phyloP scores from a whole-genome alignment of 2,329 filamentous ascomycete genomes.

The Botryosphaeria agaves region DNA sequence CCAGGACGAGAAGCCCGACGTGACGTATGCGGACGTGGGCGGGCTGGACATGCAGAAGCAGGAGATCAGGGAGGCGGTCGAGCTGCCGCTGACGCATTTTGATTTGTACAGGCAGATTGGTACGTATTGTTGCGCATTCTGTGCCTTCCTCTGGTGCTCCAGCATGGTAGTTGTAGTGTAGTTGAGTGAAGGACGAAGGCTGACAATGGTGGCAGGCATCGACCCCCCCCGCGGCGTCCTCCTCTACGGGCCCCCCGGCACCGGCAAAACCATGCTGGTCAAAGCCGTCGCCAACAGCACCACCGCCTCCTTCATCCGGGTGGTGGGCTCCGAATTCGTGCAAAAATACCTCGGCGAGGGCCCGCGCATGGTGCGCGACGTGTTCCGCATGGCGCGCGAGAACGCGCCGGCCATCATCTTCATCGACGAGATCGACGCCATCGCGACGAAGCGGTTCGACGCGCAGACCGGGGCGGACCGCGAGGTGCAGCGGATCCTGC shows the following conservation, averaged over 20 bases:
- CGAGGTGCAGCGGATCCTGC: constrained; percentile 94
- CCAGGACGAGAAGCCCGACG: constrained; percentile 90
- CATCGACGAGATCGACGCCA: constrained; percentile 98
- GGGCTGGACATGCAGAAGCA: constrained; percentile 99
- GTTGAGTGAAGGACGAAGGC: not conserved
- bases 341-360: constrained; percentile 98
- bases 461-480: constrained; percentile 95
- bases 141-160: no score
- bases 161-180: no score
- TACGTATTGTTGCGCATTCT: constrained; percentile 9
- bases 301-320: constrained; percentile 93
- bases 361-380: constrained; percentile 95
- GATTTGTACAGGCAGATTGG: constrained; percentile 98
- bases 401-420: constrained; percentile 98
- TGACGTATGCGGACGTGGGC: constrained; percentile 95
- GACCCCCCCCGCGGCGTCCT: constrained; percentile 93
- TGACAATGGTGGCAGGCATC: constrained; percentile 36
- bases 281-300: constrained; percentile 98
- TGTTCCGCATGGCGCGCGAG: constrained; percentile 97
- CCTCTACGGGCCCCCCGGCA: constrained; percentile 89
- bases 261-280: constrained; percentile 92
- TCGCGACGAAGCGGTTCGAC: constrained; percentile 97
- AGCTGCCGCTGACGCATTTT: constrained; percentile 91
- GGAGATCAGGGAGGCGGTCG: constrained; percentile 94
- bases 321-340: constrained; percentile 95